phyloP scores from a whole-genome alignment of 257 asterid species.

The Cordia subcordata region DNA sequence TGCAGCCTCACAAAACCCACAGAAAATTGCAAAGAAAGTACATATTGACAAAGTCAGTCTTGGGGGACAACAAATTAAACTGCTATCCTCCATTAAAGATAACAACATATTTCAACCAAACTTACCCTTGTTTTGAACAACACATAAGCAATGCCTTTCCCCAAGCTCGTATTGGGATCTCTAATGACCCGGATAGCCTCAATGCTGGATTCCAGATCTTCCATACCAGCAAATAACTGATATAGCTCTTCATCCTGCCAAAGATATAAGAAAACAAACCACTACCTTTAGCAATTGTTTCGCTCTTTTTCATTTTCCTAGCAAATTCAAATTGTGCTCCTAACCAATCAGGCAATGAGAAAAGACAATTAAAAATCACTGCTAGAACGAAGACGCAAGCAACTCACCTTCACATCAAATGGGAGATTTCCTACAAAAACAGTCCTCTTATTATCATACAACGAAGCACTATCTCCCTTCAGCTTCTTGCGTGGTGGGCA shows the following conservation, averaged over 20 bases:
- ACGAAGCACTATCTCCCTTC: slow-evolving; percentile 44
- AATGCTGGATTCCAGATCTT: slow-evolving; percentile 60
- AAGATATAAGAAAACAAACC: slow-evolving; percentile 5
- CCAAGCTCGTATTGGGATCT: slow-evolving; percentile 87
- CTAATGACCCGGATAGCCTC: slow-evolving; percentile 91
- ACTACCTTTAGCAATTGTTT: background rate
- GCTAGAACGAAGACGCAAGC: background rate
- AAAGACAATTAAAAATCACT: background rate
- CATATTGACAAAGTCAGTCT: too few relatives aligned
- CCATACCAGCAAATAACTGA: slow-evolving; percentile 59
- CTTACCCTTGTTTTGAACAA: slow-evolving; percentile 86
- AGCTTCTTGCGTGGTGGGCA: slow-evolving; percentile 97
- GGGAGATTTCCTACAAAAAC: slow-evolving; percentile 93
- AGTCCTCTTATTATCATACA: slow-evolving; percentile 82
- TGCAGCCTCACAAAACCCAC: too few relatives aligned
- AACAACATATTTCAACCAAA: slow-evolving; percentile 1
- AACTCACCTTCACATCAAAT: slow-evolving; percentile 83
- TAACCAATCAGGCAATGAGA: slow-evolving; percentile 10
- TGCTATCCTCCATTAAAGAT: background rate
- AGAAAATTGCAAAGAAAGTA: too few relatives aligned
- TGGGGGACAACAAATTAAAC: background rate
- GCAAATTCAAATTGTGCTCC: background rate
- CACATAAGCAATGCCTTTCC: slow-evolving; percentile 92
- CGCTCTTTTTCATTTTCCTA: too few relatives aligned
- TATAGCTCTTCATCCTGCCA: slow-evolving; percentile 85